Conservation (phyloP, 768 basidiomycete species). For the Paxillus ammoniavirescens region DNA sequence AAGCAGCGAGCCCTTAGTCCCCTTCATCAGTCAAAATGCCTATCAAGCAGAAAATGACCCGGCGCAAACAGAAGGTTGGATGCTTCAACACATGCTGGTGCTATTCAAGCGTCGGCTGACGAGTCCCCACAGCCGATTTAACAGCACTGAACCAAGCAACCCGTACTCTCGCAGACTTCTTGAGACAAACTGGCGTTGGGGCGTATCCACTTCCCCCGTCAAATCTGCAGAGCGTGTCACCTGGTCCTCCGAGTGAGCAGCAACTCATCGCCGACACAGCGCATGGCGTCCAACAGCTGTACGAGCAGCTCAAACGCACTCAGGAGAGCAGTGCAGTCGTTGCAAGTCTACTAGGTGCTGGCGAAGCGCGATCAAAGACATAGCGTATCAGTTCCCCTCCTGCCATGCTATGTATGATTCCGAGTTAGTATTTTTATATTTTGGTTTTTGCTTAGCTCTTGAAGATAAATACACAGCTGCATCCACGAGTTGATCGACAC, state of each 20-base stretch:
- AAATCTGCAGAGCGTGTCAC: conserved; percentile 8
- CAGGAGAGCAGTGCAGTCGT: conserved; percentile 59
- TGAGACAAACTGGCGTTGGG: conserved; percentile 63
- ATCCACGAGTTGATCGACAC: too few species aligned
- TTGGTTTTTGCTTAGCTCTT: too few species aligned
- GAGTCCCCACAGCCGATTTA: conserved; percentile 42
- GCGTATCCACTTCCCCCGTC: conserved; percentile 52
- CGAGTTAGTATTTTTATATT: too few species aligned
- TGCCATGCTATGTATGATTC: background rate
- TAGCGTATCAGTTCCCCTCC: background rate
- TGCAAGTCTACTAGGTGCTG: conserved; percentile 38
- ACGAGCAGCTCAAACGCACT: conserved; percentile 49
- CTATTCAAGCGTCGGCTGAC: background rate
- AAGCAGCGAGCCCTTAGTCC: background rate
- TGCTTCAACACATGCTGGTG: background rate
- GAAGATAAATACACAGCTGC: too few species aligned
- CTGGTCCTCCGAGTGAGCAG: conserved; percentile 41
- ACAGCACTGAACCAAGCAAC: conserved; percentile 51
- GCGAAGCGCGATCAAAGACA: conserved; percentile 24
- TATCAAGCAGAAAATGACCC: conserved; percentile 57
- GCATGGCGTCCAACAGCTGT: conserved; percentile 42
- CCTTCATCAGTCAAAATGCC: conserved; percentile 49
- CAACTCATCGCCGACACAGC: conserved; percentile 44
- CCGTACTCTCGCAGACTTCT: conserved; percentile 42
- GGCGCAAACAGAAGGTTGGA: conserved; percentile 51